Evolutionary conservation across 148 eudicot genomes (phyloP).

Genomic region (Arctostaphylos glauca): DNA sequence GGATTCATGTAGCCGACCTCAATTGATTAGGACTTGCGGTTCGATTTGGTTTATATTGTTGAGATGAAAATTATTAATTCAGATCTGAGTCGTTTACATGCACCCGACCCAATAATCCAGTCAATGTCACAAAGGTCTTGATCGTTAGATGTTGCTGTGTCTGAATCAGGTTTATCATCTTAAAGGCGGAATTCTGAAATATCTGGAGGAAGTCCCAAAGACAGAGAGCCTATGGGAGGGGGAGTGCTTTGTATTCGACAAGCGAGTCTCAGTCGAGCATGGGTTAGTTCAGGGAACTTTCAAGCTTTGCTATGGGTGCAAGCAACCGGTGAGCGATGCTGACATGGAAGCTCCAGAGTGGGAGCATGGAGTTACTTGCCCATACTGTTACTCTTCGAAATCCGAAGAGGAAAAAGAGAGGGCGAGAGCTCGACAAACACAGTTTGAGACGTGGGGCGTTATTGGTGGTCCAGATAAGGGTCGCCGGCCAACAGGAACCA

Average conservation of each 20-base stretch:
- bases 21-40: too few relatives aligned
- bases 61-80: too few relatives aligned
- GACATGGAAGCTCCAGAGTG: constrained; percentile 89
- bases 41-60: too few relatives aligned
- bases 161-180: constrained; percentile 69
- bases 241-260: constrained; percentile 97
- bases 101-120: too few relatives aligned
- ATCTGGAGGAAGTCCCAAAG: constrained; percentile 86
- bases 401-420: constrained; percentile 93
- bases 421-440: constrained; percentile 93
- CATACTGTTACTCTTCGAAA: constrained; percentile 70
- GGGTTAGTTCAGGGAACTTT: constrained; percentile 82
- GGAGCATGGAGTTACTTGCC: constrained; percentile 79
- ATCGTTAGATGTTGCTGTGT: neutral
- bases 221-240: constrained; percentile 89
- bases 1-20: too few relatives aligned
- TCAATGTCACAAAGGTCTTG: neutral
- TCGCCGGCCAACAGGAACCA: constrained; percentile 47
- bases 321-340: constrained; percentile 94
- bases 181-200: constrained; percentile 86
- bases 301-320: constrained; percentile 97
- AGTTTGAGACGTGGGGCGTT: constrained; percentile 80
- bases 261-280: constrained; percentile 91
- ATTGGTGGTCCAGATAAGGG: constrained; percentile 97
- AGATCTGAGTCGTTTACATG: too few relatives aligned